Conservation (phyloP, 305 asterid species). For the Fraxinus latifolia region DNA sequence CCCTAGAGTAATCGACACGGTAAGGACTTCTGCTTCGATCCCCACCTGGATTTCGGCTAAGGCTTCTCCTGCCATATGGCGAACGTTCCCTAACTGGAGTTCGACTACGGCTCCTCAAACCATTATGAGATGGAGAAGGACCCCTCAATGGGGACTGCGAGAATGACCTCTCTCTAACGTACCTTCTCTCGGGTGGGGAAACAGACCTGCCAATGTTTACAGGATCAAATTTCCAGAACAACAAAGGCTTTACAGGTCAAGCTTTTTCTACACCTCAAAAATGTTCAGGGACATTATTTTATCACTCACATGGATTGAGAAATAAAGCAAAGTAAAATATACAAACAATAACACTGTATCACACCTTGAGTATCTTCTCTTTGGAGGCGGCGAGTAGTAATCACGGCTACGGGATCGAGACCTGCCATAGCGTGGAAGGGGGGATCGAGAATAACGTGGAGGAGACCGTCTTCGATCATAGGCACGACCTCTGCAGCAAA, state of each 20-base stretch:
- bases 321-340: background rate
- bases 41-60: constrained; percentile 34
- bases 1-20: constrained; percentile 12
- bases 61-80: constrained; percentile 38
- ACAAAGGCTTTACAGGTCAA: background rate
- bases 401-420: constrained; percentile 61
- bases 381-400: constrained; percentile 63
- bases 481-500: constrained; percentile 45
- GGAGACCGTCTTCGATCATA: constrained; percentile 81
- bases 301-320: background rate
- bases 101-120: constrained; percentile 32
- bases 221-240: background rate
- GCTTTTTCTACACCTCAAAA: background rate
- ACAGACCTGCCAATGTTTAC: constrained; percentile 45
- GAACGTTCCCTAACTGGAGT: constrained; percentile 35
- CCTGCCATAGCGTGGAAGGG: constrained; percentile 61
- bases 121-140: constrained; percentile 42
- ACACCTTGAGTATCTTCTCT: constrained; percentile 77
- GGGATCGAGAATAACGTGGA: constrained; percentile 74
- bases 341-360: background rate
- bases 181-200: constrained; percentile 64
- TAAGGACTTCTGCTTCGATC: constrained; percentile 31
- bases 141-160: constrained; percentile 46
- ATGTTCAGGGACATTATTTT: background rate
- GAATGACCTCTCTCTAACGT: constrained; percentile 56